Base-by-base conservation (phyloP, 805 yeast genomes). In the Zygosaccharomyces siamensis region DNA sequence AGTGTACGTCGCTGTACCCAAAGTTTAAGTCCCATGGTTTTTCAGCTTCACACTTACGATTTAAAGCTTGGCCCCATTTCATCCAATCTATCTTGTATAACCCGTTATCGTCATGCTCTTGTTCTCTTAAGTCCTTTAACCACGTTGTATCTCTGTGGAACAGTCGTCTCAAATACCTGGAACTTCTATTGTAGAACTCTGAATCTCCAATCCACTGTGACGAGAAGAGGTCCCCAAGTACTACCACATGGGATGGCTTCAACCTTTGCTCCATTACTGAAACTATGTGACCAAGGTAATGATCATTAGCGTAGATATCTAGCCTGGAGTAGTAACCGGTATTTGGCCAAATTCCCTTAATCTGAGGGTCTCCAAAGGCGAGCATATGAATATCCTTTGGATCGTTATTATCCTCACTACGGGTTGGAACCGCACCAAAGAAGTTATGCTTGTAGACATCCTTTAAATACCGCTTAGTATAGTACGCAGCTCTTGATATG, bases 321-420 rank as follows among this genome's bases (percentile, higher is more conserved):
- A 93, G 70, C 45, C 88, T 68, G 51, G 86, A 84, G 49, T 87
- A 72, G 60, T 83, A 81, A 11, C 83, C 79, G 1, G 96, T 84
- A 23, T 73, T 70, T 6, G 77, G 78, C 85, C 88, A 82, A 57
- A 83, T 79, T 2, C 99, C 99, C 53, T 92, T 86, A 66, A 93
- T 90, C 70, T 93, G 99, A 0, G 99, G 99, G 62, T 93, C 99
- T 5, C 98, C 99, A 66, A 89, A 83, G 5, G 96, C 85, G 54
- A 90, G 66, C 67, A 93, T 67, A 53, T 79, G 80, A 45, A 90
- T 76, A 56, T 77, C 81, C 8, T 72, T 63, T 4, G 73, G 53
- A 11, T 45, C 28, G 16, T 40, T 50, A 35, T 51, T 51, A 1
- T 45, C 36, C 26, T 40, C 44, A 18, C 42, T 41, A 12, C 35